phyloP scores from a whole-genome alignment of 2,329 filamentous ascomycete genomes.

The Didymella keratinophila region DNA sequence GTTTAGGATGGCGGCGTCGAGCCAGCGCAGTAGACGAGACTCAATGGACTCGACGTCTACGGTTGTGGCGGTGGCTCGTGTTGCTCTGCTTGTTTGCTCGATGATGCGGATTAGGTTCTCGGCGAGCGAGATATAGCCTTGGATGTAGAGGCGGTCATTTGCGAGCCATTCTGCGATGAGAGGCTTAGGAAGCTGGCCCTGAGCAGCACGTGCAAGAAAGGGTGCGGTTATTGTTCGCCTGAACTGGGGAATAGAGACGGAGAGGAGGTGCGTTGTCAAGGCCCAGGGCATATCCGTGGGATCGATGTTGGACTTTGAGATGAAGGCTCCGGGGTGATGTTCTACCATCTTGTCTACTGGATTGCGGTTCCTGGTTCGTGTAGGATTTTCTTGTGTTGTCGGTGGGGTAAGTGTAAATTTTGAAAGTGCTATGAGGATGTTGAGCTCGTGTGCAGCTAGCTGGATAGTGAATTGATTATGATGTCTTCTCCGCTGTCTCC shows the following conservation, averaged over 20 bases:
- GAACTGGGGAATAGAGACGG: conserved; percentile 37
- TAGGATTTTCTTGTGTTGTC: conserved; percentile 10
- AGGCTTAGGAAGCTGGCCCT: conserved; percentile 41
- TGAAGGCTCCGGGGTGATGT: conserved; percentile 33
- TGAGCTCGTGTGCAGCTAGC: conserved; percentile 4
- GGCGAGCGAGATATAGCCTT: conserved; percentile 41
- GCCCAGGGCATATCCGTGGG: conserved; percentile 35
- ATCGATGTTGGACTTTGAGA: conserved; percentile 26
- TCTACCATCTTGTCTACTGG: conserved; percentile 6
- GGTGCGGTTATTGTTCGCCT: conserved; percentile 41
- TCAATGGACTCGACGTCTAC: conserved; percentile 28
- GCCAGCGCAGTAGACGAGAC: conserved; percentile 39
- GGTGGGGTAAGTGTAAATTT: conserved; percentile 17
- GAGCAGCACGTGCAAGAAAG: conserved; percentile 42
- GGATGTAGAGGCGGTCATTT: conserved; percentile 46
- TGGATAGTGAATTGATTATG: not conserved
- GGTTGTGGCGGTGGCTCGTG: conserved; percentile 27
- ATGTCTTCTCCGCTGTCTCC: conserved; percentile 6
- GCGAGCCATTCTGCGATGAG: conserved; percentile 46
- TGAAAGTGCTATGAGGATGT: conserved; percentile 18
- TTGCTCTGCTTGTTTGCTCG: conserved; percentile 20
- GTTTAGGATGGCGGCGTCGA: conserved; percentile 43
- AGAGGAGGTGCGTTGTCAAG: conserved; percentile 44
- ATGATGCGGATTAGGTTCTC: conserved; percentile 36
- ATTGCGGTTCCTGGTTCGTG: not conserved